Base-by-base conservation (phyloP, 768 basidiomycete species). In the Macrolepiota dolichaula region DNA sequence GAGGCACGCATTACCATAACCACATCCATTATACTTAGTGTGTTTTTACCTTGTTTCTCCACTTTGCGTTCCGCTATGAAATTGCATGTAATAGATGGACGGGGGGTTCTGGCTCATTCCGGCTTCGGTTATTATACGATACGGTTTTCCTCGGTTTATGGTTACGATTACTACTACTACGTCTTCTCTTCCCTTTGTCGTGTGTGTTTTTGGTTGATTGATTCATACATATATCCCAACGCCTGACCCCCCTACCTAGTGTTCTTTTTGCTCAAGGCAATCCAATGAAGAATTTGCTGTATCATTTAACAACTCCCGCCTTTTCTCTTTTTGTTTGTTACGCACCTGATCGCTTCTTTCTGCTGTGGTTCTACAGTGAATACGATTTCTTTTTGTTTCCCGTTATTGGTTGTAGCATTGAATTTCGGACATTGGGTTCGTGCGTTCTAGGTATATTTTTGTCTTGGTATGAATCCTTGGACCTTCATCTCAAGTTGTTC, bases 71-170 rank as follows among this genome's bases (percentile, higher is more conserved):
- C 27, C 40, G 25, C 29, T 55, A 51, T 51, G 51, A 72, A 77
- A 72, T 81, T 77, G 79, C 77, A 84, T 81, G 82, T 81, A 81
- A 76, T 84, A 84, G 83, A 85, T 65, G 70, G 66, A 68, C 62
- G 68, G 67, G 54, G 54, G 17, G 15, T 25, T 40, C 42, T 42
- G 12, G 35, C 10, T 51, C 29, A 27, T 53, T 53, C 11, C 29
- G 12, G 24, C 12, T 55, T 27, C 54, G 57, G 47, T 50, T 58
- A 58, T 51, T 51, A 51, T 58, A 58, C 46, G 57, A 50, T 42
- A 55, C 35, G 35, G 27, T 42, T 40, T 55, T 9, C 29, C 42
- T 22, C 42, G 40, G 44, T 27, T 40, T 22, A 42, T 11, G 36
- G 25, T 40, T 58, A 50, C 57, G 40, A 47, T 35, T 57, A 47